A percentile compares a stretch with the other conserved stretches of the same genome.
phyloP scores from a whole-genome alignment of 768 basidiomycete genomes.

The Lactarius indigo region DNA sequence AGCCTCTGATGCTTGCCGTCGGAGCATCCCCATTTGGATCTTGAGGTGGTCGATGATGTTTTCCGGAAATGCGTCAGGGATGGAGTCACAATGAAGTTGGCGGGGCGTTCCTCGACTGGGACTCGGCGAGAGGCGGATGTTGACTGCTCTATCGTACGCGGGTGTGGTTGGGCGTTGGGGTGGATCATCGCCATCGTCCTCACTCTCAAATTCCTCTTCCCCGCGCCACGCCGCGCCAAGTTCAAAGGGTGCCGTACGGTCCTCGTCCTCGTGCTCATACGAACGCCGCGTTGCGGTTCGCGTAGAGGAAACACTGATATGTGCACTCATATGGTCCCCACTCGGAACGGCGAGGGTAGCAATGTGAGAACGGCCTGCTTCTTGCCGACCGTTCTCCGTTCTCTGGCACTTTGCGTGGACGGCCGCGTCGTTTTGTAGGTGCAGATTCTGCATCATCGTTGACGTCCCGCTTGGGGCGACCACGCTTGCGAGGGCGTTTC shows the following conservation, averaged over 20 bases:
- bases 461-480: conserved; percentile 51
- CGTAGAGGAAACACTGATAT: conserved; percentile 28
- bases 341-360: conserved; percentile 19
- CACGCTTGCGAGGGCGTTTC: conserved; percentile 79
- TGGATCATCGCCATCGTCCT: conserved; percentile 44
- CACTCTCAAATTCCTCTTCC: conserved; percentile 57
- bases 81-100: not conserved
- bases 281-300: conserved; percentile 25
- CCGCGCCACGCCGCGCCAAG: conserved; percentile 27
- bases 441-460: conserved; percentile 21
- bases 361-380: conserved; percentile 8
- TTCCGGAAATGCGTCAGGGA: conserved; percentile 26
- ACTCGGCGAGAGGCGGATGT: conserved; percentile 1
- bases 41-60: conserved; percentile 58
- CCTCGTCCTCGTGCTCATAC: conserved; percentile 39
- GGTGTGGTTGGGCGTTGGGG: conserved; percentile 15
- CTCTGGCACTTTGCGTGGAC: conserved; percentile 22
- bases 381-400: conserved; percentile 5
- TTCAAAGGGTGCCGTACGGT: conserved; percentile 29
- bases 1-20: conserved; percentile 66
- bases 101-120: conserved; percentile 7
- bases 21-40: conserved; percentile 59
- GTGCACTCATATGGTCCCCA: conserved; percentile 6
- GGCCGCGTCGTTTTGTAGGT: conserved; percentile 27
- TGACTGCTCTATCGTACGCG: conserved; percentile 17